Evolutionary conservation across 345 rosid genomes (phyloP).

Genomic region (Lepidium africanum): DNA sequence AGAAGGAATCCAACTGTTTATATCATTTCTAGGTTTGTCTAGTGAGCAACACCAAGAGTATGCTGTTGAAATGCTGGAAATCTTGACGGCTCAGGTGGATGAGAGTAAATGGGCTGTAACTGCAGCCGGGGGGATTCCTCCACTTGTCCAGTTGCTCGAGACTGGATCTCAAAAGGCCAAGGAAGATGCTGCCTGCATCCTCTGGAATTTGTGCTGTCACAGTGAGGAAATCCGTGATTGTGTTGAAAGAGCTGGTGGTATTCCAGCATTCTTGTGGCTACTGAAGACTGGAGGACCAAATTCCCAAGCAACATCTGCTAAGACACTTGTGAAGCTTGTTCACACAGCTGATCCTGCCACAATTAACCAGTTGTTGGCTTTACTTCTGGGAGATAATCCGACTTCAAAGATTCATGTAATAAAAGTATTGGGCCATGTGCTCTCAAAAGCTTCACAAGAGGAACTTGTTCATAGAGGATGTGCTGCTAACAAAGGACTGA

Average conservation of each 20-base stretch:
- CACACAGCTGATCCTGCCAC: slow-evolving; percentile 73
- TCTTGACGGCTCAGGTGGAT: slow-evolving; percentile 68
- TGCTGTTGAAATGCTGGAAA: slow-evolving; percentile 61
- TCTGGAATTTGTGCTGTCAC: slow-evolving; percentile 78
- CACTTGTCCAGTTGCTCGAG: slow-evolving; percentile 74
- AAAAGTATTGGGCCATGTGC: slow-evolving; percentile 72
- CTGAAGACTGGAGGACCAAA: slow-evolving; percentile 58
- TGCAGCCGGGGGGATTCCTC: slow-evolving; percentile 98
- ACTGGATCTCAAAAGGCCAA: slow-evolving; percentile 75
- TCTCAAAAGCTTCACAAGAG: slow-evolving; percentile 51
- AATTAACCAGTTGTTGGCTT: slow-evolving; percentile 63
- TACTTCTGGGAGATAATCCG: slow-evolving; percentile 61
- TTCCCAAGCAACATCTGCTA: slow-evolving; percentile 69
- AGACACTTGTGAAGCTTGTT: slow-evolving; percentile 60
- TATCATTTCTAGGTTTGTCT: slow-evolving; percentile 78
- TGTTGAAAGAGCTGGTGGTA: slow-evolving; percentile 85
- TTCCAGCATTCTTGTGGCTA: slow-evolving; percentile 75
- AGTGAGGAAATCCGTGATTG: slow-evolving; percentile 86
- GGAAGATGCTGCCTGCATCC: slow-evolving; percentile 70
- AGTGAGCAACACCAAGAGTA: slow-evolving; percentile 88
- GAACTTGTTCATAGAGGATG: slow-evolving; percentile 60
- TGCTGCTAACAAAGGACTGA: slow-evolving; percentile 76
- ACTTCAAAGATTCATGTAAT: slow-evolving; percentile 55
- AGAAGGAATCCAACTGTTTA: slow-evolving; percentile 77
- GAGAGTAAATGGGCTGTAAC: slow-evolving; percentile 98